A percentile compares a stretch with the other conserved stretches of the same genome.
phyloP scores from a whole-genome alignment of 2,329 filamentous ascomycete species.

The Colletotrichum lupini region DNA sequence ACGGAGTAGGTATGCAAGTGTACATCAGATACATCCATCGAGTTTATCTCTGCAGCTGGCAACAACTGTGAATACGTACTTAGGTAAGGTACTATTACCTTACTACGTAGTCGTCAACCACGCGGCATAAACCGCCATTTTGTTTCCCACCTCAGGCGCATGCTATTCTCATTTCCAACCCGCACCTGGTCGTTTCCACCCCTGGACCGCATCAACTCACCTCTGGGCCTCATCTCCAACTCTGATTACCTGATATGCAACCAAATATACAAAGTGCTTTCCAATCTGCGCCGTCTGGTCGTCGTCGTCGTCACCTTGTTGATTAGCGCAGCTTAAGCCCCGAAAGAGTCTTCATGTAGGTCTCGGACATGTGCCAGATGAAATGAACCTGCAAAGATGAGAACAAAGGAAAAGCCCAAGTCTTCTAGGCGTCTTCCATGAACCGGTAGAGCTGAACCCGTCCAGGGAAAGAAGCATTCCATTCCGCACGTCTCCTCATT shows the following conservation, averaged over 20 bases:
- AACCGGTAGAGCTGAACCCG: not conserved
- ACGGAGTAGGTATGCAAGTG: too few species aligned
- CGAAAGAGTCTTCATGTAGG: not conserved
- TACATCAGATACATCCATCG: too few species aligned
- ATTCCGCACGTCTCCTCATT: constrained; percentile 8
- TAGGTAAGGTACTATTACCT: too few species aligned
- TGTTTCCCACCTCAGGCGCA: not conserved
- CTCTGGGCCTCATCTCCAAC: constrained; percentile 16
- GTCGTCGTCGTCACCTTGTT: not conserved
- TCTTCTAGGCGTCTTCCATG: constrained; percentile 22
- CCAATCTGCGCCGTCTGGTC: not conserved
- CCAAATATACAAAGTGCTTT: not conserved
- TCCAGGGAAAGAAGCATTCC: constrained; percentile 17
- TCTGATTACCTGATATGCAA: constrained; percentile 21
- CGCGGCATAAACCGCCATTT: constrained; percentile 26
- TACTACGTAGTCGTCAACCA: too few species aligned
- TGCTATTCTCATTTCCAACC: constrained; percentile 16
- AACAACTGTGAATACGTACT: too few species aligned
- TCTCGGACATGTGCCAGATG: constrained; percentile 28
- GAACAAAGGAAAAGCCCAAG: constrained; percentile 4
- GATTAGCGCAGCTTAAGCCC: constrained; percentile 19
- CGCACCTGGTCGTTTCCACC: constrained; percentile 3
- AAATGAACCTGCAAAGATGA: not conserved
- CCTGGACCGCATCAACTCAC: constrained; percentile 23
- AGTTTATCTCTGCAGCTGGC: too few species aligned